Percentiles rank a stretch among this genome's conserved stretches.
Conservation (phyloP, 148 eudicot genomes). For the Cornus suecica region DNA sequence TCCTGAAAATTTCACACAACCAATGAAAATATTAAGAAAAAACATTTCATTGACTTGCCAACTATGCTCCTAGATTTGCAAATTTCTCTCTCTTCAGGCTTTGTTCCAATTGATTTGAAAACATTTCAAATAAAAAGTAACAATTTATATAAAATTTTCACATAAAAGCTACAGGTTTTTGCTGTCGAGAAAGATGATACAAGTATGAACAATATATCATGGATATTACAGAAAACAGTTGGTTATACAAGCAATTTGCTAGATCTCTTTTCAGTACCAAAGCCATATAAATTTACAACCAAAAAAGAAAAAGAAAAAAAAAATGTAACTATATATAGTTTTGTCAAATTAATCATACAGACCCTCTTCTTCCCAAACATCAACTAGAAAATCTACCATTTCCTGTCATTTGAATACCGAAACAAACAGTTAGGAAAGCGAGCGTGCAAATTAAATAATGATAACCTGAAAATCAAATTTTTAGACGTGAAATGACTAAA, state of each 20-base stretch:
- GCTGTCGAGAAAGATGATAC: constrained; percentile 1
- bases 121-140: too few relatives aligned
- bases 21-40: too few relatives aligned
- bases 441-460: not conserved
- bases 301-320: too few relatives aligned
- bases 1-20: too few relatives aligned
- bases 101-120: too few relatives aligned
- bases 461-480: not conserved
- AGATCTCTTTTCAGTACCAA: not conserved
- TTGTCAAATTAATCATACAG: constrained; percentile 40
- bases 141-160: too few relatives aligned
- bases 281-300: not conserved
- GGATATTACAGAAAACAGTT: not conserved
- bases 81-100: too few relatives aligned
- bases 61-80: too few relatives aligned
- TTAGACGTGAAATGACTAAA: too few relatives aligned
- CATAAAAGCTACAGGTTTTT: too few relatives aligned
- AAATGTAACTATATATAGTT: not conserved
- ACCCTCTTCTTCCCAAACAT: constrained; percentile 71
- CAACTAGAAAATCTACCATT: constrained; percentile 70
- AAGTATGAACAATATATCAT: constrained; percentile 1
- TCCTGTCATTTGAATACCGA: constrained; percentile 34
- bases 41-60: too few relatives aligned
- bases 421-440: not conserved
- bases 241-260: not conserved